Evolutionary conservation across 2,329 filamentous ascomycete genomes (phyloP).

Genomic region (Annulohypoxylon truncatum): DNA sequence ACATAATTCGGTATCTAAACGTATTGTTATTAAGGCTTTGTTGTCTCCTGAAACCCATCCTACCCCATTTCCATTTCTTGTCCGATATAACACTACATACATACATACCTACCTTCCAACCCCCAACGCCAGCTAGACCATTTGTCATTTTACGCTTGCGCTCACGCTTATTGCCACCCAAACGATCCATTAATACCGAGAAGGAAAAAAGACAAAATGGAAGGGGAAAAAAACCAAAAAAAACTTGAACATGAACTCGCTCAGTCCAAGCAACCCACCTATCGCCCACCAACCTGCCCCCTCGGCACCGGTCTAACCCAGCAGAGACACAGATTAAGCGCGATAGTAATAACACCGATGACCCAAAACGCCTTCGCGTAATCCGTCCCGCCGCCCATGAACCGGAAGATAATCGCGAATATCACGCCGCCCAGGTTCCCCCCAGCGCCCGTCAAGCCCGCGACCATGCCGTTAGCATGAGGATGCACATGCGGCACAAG

Average conservation of each 20-base stretch:
- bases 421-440: conserved; percentile 89
- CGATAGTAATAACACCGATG: conserved; percentile 80
- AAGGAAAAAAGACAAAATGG: too few relatives aligned
- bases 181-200: too few relatives aligned
- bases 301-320: conserved; percentile 67
- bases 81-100: neutral
- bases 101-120: neutral
- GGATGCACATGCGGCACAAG: conserved; percentile 89
- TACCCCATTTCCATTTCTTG: neutral
- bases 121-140: neutral
- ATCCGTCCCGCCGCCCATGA: conserved; percentile 69
- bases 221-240: too few relatives aligned
- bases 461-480: conserved; percentile 80
- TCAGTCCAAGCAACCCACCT: conserved; percentile 5
- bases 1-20: too few relatives aligned
- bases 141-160: neutral
- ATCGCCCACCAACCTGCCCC: conserved; percentile 62
- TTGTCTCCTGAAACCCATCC: neutral
- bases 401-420: conserved; percentile 86
- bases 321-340: conserved; percentile 71
- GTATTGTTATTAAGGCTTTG: neutral
- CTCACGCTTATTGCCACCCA: neutral
- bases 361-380: conserved; percentile 83
- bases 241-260: neutral
- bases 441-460: conserved; percentile 79